Evolutionary conservation across 1,139 yeast species (phyloP), one percentile per base, ranked within the genome.

Genomic region (Candida sp.): DNA sequence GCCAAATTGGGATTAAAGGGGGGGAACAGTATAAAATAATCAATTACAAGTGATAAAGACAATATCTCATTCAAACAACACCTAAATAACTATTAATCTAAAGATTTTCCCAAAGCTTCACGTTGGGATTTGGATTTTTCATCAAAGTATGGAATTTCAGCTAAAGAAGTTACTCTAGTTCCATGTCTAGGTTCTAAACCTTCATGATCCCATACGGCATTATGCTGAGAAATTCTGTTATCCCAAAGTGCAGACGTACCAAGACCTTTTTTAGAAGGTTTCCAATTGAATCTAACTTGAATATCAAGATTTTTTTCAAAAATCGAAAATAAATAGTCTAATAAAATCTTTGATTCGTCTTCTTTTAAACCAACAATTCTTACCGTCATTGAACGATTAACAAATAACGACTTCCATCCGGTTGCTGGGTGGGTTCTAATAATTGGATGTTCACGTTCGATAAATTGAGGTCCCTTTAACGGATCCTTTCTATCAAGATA

Each of bases 181-280:
- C 84, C 84, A 49, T 77, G 84, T 58, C 84, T 69, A 27, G 76
- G 66, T 43, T 70, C 75, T 43, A 57, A 48, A 25, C 77, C 77
- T 52, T 75, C 79, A 52, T 78, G 75, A 57, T 79, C 83, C 73
- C 57, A 69, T 33, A 75, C 75, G 23, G 78, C 76, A 50, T 58
- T 61, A 57, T 79, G 84, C 46, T 75, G 77, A 36, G 77, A 64
- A 44, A 75, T 55, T 59, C 83, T 63, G 65, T 79, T 79, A 52
- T 79, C 83, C 84, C 84, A 79, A 40, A 79, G 55, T 36, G 82
- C 83, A 46, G 80, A 73, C 27, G 80, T 73, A 25, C 82, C 82
- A 36, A 64, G 65, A 7, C 81, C 83, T 1, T 63, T 60, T 52
- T 68, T 63, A 27, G 77, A 62, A 34, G 73, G 67, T 45, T 68